Conservation (phyloP, 2,329 filamentous ascomycete species). For the Verticillium longisporum region DNA sequence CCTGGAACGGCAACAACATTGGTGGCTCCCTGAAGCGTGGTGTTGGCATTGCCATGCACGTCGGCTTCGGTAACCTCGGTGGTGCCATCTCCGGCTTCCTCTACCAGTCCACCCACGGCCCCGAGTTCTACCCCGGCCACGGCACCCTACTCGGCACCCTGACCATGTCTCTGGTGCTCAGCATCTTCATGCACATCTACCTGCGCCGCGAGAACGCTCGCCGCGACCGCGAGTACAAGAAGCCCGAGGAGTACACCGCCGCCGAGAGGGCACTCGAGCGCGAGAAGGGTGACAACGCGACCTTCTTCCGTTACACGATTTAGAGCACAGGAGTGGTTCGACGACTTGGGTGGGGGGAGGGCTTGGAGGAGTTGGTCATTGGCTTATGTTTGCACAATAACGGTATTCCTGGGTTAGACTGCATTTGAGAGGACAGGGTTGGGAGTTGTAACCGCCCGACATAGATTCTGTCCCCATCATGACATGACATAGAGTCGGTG, state of each 20-base stretch:
- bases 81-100: constrained; percentile 40
- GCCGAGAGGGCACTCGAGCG: constrained; percentile 46
- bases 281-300: constrained; percentile 50
- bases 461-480: not conserved
- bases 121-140: constrained; percentile 67
- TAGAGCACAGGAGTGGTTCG: constrained; percentile 16
- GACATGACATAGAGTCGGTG: not conserved
- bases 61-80: constrained; percentile 53
- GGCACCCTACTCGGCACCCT: constrained; percentile 54
- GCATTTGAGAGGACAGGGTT: not conserved
- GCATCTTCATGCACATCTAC: constrained; percentile 50
- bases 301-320: constrained; percentile 47
- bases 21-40: constrained; percentile 47
- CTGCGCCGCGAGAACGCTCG: constrained; percentile 49
- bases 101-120: constrained; percentile 40
- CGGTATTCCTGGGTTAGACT: not conserved
- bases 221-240: constrained; percentile 40
- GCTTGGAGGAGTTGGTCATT: not conserved
- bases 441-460: not conserved
- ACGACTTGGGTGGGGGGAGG: not conserved
- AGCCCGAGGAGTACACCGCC: constrained; percentile 40
- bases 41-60: constrained; percentile 49
- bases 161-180: constrained; percentile 41
- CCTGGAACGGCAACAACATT: constrained; percentile 55
- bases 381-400: not conserved